phyloP scores from a whole-genome alignment of 73 alveolate genomes.

The Uronychia setigera region DNA sequence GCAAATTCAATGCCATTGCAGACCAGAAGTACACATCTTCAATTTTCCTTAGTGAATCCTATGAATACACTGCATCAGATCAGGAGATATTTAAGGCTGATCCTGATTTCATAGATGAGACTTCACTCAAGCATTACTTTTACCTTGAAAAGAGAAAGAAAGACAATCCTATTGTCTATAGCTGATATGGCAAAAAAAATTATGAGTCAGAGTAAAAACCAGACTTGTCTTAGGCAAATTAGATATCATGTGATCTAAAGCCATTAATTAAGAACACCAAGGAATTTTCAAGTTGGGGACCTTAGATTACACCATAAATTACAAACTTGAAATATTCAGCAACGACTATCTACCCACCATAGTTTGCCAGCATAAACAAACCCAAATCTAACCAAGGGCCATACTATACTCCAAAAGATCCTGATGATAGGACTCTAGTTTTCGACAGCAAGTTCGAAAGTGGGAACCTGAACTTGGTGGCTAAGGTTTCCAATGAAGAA shows the following conservation, averaged over 20 bases:
- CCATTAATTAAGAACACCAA: neutral
- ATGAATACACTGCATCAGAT: neutral
- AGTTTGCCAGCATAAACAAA: neutral
- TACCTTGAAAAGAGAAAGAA: neutral
- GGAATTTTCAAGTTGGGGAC: neutral
- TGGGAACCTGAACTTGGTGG: conserved; percentile 71
- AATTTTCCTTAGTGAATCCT: neutral
- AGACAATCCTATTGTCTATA: neutral
- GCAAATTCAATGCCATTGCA: neutral
- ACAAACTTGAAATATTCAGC: neutral
- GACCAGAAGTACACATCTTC: neutral
- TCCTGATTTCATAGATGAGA: neutral
- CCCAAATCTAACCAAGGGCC: conserved; percentile 8
- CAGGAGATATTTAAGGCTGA: neutral
- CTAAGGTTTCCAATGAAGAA: conserved; percentile 69
- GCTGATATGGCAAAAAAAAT: neutral
- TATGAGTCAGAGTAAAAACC: neutral
- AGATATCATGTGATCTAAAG: neutral
- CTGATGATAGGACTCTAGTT: conserved; percentile 75
- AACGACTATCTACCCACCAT: neutral
- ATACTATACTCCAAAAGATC: neutral
- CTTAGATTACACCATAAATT: too few relatives aligned
- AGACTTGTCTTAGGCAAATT: neutral
- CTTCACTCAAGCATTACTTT: neutral
- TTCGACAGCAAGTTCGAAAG: conserved; percentile 92